Conservation (phyloP, 2,329 filamentous ascomycete genomes). For the Sarocladium kiliense region DNA sequence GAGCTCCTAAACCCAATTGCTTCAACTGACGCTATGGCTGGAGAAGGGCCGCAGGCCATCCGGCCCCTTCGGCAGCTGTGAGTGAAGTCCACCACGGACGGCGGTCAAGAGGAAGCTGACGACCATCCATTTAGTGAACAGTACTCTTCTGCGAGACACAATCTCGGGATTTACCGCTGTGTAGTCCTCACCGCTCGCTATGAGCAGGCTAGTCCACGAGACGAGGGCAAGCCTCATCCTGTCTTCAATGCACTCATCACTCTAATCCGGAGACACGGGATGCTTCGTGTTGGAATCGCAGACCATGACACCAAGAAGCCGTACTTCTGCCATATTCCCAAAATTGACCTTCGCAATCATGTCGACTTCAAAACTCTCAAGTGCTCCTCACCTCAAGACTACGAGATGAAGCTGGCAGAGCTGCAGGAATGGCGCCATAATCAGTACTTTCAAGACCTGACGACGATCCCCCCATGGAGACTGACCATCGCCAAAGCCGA, state of each 20-base stretch:
- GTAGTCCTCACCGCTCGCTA: slow-evolving; percentile 43
- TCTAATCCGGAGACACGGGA: slow-evolving; percentile 38
- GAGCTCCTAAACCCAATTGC: no score
- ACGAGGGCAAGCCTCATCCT: slow-evolving; percentile 10
- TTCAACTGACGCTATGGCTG: neutral
- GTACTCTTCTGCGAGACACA: slow-evolving; percentile 40
- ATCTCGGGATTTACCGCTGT: slow-evolving; percentile 40
- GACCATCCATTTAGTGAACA: slow-evolving; percentile 30
- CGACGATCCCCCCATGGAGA: slow-evolving; percentile 41
- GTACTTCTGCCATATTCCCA: slow-evolving; percentile 35
- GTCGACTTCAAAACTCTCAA: slow-evolving; percentile 28
- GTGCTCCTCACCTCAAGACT: slow-evolving; percentile 17
- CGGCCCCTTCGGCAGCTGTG: slow-evolving; percentile 23
- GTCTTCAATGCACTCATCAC: slow-evolving; percentile 33
- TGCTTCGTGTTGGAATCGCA: slow-evolving; percentile 43
- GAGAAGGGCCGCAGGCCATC: slow-evolving; percentile 11
- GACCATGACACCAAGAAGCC: slow-evolving; percentile 33
- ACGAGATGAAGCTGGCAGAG: slow-evolving; percentile 24
- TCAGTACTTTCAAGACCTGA: slow-evolving; percentile 34
- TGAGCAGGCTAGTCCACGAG: slow-evolving; percentile 8
- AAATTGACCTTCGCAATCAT: slow-evolving; percentile 38
- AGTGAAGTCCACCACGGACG: slow-evolving; percentile 1
- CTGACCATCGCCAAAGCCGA: slow-evolving; percentile 29
- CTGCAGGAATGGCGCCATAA: slow-evolving; percentile 35
- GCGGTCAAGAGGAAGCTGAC: slow-evolving; percentile 21